Evolutionary conservation across 2,329 filamentous ascomycete genomes (phyloP), one percentile per base, ranked within the genome.

Genomic region (Diaporthe citrichinensis): DNA sequence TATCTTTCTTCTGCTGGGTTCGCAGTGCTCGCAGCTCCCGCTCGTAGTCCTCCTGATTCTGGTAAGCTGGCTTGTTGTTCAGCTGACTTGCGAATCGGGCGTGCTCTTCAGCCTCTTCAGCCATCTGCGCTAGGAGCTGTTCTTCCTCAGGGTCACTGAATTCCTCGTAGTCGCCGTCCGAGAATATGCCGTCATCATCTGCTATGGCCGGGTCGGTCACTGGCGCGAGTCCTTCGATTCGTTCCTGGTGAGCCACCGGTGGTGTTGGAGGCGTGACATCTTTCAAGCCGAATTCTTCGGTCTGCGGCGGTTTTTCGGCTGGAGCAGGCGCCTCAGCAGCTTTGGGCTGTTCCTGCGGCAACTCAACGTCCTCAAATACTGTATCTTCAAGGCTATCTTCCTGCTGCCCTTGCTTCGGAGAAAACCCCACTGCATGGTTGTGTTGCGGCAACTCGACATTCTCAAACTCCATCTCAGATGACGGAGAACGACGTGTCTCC

Each of bases 1-100:
- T 93, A 81, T 99, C 97, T 82, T 98, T 98, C 85, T 97, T 98
- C 81, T 99, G 97, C 82, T 99, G 97, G n/a, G 87, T 93, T 39
- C 97, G 94, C 4, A 99, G 88, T 69, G 95, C 93, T 78, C 94
- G 94, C 17, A 99, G 89, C 82, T 99, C 96, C 76, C 90, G 89
- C 79, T 99, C 96, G 82, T 98, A 98, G 61, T 96, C 92, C 59
- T 93, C 90, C 44, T 91, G 91, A 79, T 93, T 95, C 79, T 96
- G 91, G 5, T 87, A 86, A 25, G 91, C 89, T 0, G 93, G 89
- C 78, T 94, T 94, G 80, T 94, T 90, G 83, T 97, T 98, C 15
- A 99, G 88, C 62, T 94, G 92, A 78, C 94, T 96, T 2, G 96
- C 95, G 81, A 99, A 99, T 8, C 96, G 92, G 5, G 94, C 95